Evolutionary conservation across 2,329 filamentous ascomycete genomes (phyloP), one percentile per base, ranked within the genome.

Genomic region (Aspergillus ibericus): DNA sequence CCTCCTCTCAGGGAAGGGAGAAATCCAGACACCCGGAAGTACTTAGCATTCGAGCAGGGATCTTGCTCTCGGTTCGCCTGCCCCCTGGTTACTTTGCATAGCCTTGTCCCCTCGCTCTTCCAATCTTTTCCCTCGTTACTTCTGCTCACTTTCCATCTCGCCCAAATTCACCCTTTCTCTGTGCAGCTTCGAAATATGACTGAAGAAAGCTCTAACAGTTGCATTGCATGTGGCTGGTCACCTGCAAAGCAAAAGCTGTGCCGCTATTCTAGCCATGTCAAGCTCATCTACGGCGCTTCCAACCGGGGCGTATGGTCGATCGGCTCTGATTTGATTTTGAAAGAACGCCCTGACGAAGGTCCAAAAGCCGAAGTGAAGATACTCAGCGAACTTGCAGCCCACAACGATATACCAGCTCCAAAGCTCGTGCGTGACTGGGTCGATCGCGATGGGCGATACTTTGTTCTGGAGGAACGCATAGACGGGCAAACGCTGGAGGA

Each of bases 271-370:
- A 63, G 59, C 52, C 56, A 65, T 35, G 27, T 67, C 34, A 65
- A 64, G 53, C 59, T 66, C 1, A 60, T 65, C 32, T 62, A 61
- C 16, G 56, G 46, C n/a, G 59, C 61, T 52, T 20, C 20, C 29
- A 38, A 18, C 25, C 57, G 61, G 25, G 62, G 62, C 7, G 59
- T 62, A 4, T 67, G 61, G 59, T 60, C 57, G 2, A 64, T 67
- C 34, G 65, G 62, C 2, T 61, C 65, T 2, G 63, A 66, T 56
- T 53, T 62, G 51, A 65, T 66, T 5, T 20, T 66, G 40, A 62
- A 68, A 60, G 65, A 67, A 5, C 62, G 61, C 1, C 58, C 62
- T 3, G 58, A 66, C n/a, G 59, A 65, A 3, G 63, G 60, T 3
- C 51, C 55, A 13, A 60, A 55, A 16, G 44, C 50, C 12, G 59